phyloP scores from a whole-genome alignment of 2,329 filamentous ascomycete species.

The Xylariaceae sp. region DNA sequence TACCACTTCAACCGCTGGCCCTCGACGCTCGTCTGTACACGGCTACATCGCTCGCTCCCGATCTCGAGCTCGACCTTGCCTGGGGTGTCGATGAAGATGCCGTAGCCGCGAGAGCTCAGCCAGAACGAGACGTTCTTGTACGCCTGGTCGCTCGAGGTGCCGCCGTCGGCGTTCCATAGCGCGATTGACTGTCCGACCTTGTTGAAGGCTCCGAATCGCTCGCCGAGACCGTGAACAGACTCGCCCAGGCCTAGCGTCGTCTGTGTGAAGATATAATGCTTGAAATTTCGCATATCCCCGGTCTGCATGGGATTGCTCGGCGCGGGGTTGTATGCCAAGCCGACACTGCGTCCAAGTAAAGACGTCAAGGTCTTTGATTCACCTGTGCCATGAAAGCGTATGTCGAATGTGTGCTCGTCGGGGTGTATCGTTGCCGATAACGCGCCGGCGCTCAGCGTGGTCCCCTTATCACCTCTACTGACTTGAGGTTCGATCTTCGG shows the following conservation, averaged over 20 bases:
- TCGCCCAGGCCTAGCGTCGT: conserved; percentile 65
- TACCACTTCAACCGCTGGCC: conserved; percentile 77
- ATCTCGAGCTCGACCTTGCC: conserved; percentile 75
- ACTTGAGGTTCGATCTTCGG: conserved; percentile 51
- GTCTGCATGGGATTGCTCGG: conserved; percentile 60
- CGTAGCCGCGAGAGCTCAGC: conserved; percentile 76
- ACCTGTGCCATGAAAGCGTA: conserved; percentile 60
- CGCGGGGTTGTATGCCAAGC: conserved; percentile 62
- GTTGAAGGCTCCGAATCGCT: conserved; percentile 78
- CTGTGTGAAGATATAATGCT: conserved; percentile 64
- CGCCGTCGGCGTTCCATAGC: conserved; percentile 69
- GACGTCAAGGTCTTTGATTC: conserved; percentile 60
- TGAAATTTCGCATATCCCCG: conserved; percentile 58
- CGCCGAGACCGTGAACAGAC: conserved; percentile 75
- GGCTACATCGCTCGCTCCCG: conserved; percentile 74
- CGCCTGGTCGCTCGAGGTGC: conserved; percentile 72
- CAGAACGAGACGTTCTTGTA: conserved; percentile 78
- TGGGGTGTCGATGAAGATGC: conserved; percentile 75
- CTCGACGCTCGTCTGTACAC: conserved; percentile 73
- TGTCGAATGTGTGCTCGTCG: conserved; percentile 59
- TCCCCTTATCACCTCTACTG: conserved; percentile 50
- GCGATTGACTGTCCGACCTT: conserved; percentile 75
- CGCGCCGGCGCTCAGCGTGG: conserved; percentile 57
- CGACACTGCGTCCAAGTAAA: conserved; percentile 61
- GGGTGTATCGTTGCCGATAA: conserved; percentile 59